Evolutionary conservation across 495 filamentous ascomycete species (phyloP), one percentile per base, ranked within the genome.

Genomic region (Acidomyces sp.): DNA sequence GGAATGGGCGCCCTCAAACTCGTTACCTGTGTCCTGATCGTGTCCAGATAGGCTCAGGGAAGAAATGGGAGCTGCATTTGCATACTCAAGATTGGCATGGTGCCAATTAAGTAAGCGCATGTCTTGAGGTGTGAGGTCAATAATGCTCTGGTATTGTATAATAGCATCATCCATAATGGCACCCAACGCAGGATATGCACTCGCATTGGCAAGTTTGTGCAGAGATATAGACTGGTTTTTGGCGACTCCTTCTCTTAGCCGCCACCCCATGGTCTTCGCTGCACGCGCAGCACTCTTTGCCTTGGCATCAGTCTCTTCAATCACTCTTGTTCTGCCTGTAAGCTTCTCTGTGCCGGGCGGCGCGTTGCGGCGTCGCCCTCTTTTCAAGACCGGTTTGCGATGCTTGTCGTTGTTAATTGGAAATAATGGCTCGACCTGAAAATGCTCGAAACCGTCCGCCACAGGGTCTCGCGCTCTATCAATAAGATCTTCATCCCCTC

Each of bases 21-120:
- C 90, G 57, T 99, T 95, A 1, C 92, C 90, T 31, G 84, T 82
- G 54, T 96, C 90, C 54, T 95, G 80, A 59, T 99, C 90, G 85
- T 90, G 95, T 1, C 85, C 80, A 6, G 79, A 78, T 3, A 99
- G 72, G 59, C 88, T 96, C 13, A 96, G 71, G 39, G 81, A 77
- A 41, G 78, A 72, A 38, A 92, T 77, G 54, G 86, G 93, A 4
- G 73, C 77, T 0, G 90, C 92, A 54, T 95, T 96, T 33, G 88
- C 87, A 54, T 99, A 99, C 55, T 99, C 90, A 21, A 96, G 68
- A 53, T 99, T 99, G 43, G 92, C 90, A 57, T 94, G 78, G 62
- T 99, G 92, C 90, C 90, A 99, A 54, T 96, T 99, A 50, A 95
- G 69, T 23, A 96, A 67, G 33, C 90, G 71, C 62, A 93, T 76